phyloP scores from a whole-genome alignment of 139 green algal genomes.

The Desmodesmus armatus region DNA sequence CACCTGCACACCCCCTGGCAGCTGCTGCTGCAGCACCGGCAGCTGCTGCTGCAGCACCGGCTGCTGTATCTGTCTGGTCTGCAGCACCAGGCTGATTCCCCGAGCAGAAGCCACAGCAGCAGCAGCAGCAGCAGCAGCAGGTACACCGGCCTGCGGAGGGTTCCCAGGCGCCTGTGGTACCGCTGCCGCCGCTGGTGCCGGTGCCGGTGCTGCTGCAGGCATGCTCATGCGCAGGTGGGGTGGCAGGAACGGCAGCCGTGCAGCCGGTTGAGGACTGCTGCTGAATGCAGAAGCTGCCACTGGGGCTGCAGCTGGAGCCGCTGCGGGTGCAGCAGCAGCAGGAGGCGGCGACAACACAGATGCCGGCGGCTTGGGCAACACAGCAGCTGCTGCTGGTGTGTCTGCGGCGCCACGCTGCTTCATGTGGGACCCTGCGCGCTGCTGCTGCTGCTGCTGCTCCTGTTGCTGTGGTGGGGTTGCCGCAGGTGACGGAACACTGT shows the following conservation, averaged over 20 bases:
- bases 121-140: neutral
- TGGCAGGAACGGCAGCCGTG: neutral
- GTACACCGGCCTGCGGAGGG: neutral
- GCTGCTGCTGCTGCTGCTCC: constrained; percentile 30
- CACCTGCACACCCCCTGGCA: neutral
- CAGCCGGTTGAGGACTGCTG: neutral
- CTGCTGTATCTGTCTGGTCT: neutral
- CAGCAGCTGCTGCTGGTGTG: neutral
- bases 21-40: neutral
- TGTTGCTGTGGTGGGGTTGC: neutral
- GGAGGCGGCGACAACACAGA: too few relatives aligned
- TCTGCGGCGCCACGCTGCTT: neutral
- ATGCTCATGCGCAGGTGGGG: too few relatives aligned
- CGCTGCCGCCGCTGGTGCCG: too few relatives aligned
- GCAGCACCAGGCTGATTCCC: neutral
- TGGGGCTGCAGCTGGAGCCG: too few relatives aligned
- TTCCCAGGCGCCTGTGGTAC: too few relatives aligned
- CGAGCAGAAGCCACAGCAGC: neutral
- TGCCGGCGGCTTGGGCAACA: too few relatives aligned
- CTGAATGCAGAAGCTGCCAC: too few relatives aligned
- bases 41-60: neutral
- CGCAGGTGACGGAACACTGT: neutral
- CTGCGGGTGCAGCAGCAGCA: neutral
- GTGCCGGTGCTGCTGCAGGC: too few relatives aligned
- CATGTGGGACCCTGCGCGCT: neutral